Conservation (phyloP, 2,329 filamentous ascomycete genomes). For the Colletotrichum sp. region DNA sequence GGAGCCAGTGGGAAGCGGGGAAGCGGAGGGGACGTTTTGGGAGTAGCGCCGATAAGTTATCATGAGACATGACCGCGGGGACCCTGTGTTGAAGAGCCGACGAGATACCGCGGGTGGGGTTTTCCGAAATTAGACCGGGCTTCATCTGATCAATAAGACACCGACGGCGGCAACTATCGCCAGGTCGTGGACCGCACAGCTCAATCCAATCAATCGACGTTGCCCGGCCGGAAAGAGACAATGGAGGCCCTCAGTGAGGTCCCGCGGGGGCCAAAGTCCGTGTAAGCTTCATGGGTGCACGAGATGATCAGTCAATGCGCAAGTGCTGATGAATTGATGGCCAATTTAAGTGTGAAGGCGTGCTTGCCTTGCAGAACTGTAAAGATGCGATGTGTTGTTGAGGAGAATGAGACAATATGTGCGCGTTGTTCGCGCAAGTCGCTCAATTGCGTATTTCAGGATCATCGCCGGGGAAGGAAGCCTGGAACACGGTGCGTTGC, state of each 20-base stretch:
- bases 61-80: not conserved
- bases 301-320: not conserved
- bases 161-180: not conserved
- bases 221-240: not conserved
- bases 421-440: constrained; percentile 41
- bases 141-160: not conserved
- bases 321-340: not conserved
- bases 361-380: constrained; percentile 42
- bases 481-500: constrained; percentile 35
- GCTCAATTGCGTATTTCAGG: constrained; percentile 39
- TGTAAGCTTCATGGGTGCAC: not conserved
- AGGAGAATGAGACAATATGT: constrained; percentile 29
- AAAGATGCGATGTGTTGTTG: constrained; percentile 41
- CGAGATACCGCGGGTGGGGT: not conserved
- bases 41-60: not conserved
- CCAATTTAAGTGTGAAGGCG: constrained; percentile 25
- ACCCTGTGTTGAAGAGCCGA: not conserved
- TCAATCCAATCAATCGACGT: not conserved
- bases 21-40: not conserved
- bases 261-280: not conserved
- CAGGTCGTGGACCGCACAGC: not conserved
- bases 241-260: not conserved
- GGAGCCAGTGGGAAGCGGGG: not conserved
- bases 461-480: constrained; percentile 44
- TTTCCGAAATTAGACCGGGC: not conserved